Evolutionary conservation across 805 yeast genomes (phyloP), one percentile per base, ranked within the genome.

Genomic region (Jamesozyma piceae): DNA sequence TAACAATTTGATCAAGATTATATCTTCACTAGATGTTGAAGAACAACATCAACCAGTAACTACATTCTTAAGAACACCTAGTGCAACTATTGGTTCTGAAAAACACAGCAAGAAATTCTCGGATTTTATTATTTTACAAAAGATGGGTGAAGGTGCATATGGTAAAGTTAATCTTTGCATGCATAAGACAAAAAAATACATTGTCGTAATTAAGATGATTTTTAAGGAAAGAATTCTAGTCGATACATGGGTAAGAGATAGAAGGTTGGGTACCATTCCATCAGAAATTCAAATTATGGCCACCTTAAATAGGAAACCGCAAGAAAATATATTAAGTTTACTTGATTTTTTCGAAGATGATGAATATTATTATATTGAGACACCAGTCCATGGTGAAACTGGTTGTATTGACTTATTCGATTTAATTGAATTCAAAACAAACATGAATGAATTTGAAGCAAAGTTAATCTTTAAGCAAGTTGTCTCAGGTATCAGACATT

Each of bases 201-300:
- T 71, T 47, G 81, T 87, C 33, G 85, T 92, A 15, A 76, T 89
- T 45, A 92, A 92, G 62, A 79, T 94, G 52, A 92, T 92, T 39
- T 83, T 85, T 58, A 92, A 92, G 55, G 95, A 87, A 52, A 74
- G 95, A 44, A 92, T 92, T 53, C 68, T 92, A 54, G 96, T 92
- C 10, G 98, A 92, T 60, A 88, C 97, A 0, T 92, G 98, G 98
- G 95, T 88, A 2, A 72, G 97, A 43, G 97, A 92, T 62, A 75
- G 95, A 21, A 75, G 74, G 46, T 66, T 92, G 34, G 98, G 98
- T 5, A 89, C 96, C 0, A 82, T 92, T 30, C 97, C 97, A 2
- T 80, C 90, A n/a, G 98, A 92, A 62, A 92, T 92, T 50, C 95
- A 88, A 60, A 80, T 92, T 37, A 80, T 92, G 86, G 80, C 90